Evolutionary conservation across 164 flowering plant genomes (phyloP).

Genomic region (Buxus sempervirens): DNA sequence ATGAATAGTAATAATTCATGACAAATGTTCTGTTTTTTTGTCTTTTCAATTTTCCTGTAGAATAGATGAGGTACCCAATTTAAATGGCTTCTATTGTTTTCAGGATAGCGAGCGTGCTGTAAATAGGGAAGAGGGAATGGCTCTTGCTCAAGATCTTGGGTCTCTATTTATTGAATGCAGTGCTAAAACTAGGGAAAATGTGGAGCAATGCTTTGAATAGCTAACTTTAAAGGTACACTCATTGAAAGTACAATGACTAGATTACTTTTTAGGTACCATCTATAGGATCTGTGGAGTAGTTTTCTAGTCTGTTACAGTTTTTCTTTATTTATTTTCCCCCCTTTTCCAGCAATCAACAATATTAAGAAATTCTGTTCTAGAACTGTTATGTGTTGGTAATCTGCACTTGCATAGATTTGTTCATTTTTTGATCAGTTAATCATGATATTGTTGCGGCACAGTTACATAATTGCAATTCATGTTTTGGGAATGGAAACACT

Average conservation of each 20-base stretch:
- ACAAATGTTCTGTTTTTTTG: too few relatives aligned
- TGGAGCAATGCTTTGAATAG: slow-evolving; percentile 67
- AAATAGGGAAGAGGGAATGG: slow-evolving; percentile 73
- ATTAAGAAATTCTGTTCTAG: too few relatives aligned
- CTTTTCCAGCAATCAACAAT: too few relatives aligned
- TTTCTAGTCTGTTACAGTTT: not conserved
- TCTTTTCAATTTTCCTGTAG: not conserved
- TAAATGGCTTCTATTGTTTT: slow-evolving; percentile 6
- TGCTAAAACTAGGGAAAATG: slow-evolving; percentile 75
- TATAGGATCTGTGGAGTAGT: not conserved
- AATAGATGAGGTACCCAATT: not conserved
- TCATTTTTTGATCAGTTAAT: too few relatives aligned
- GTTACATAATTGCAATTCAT: too few relatives aligned
- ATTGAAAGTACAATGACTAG: not conserved
- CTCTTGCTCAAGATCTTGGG: slow-evolving; percentile 64
- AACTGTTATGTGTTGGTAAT: too few relatives aligned
- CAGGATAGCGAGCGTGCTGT: slow-evolving; percentile 81
- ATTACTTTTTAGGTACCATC: not conserved
- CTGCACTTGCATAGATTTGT: too few relatives aligned
- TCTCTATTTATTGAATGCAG: slow-evolving; percentile 82
- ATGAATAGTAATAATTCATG: too few relatives aligned
- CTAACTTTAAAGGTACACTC: slow-evolving; percentile 61
- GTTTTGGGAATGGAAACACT: too few relatives aligned
- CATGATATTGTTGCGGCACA: too few relatives aligned
- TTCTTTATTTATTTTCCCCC: too few relatives aligned